Evolutionary conservation across 345 rosid species (phyloP).

Genomic region (Salix dunnii): DNA sequence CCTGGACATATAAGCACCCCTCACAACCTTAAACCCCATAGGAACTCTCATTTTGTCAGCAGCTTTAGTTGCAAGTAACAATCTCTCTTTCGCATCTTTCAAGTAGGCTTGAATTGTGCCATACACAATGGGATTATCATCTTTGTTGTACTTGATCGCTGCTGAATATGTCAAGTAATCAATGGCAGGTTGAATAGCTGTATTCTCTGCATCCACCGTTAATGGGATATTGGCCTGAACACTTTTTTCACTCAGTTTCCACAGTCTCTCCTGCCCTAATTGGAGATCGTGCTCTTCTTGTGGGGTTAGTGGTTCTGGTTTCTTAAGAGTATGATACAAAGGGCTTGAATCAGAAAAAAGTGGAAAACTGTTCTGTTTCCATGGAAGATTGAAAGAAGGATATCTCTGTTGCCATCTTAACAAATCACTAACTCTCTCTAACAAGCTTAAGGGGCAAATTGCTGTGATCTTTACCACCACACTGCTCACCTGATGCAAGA

Average conservation of each 20-base stretch:
- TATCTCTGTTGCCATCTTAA: slow-evolving; percentile 74
- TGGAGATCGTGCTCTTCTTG: slow-evolving; percentile 63
- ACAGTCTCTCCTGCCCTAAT: slow-evolving; percentile 46
- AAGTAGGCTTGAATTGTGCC: slow-evolving; percentile 77
- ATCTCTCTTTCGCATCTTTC: slow-evolving; percentile 71
- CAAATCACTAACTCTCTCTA: slow-evolving; percentile 65
- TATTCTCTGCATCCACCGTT: slow-evolving; percentile 75
- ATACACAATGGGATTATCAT: slow-evolving; percentile 49
- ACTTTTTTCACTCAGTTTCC: slow-evolving; percentile 52
- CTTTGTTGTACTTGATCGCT: slow-evolving; percentile 47
- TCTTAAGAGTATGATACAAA: slow-evolving; percentile 56
- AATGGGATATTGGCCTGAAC: slow-evolving; percentile 51
- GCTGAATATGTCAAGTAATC: slow-evolving; percentile 73
- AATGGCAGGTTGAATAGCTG: slow-evolving; percentile 72
- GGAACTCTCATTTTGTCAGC: slow-evolving; percentile 59
- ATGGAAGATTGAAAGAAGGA: slow-evolving; percentile 56
- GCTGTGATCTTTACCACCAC: slow-evolving; percentile 74
- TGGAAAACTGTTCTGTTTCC: slow-evolving; percentile 64
- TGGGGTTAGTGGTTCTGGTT: slow-evolving; percentile 56
- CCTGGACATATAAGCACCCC: slow-evolving; percentile 87
- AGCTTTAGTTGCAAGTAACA: slow-evolving; percentile 43
- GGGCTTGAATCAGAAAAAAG: slow-evolving; percentile 70
- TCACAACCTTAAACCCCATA: slow-evolving; percentile 75
- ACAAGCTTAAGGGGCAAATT: slow-evolving; percentile 59
- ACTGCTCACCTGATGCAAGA: slow-evolving; percentile 57